Evolutionary conservation across 2,329 filamentous ascomycete genomes (phyloP), one percentile per base, ranked within the genome.

Genomic region (Colletotrichum destructivum): DNA sequence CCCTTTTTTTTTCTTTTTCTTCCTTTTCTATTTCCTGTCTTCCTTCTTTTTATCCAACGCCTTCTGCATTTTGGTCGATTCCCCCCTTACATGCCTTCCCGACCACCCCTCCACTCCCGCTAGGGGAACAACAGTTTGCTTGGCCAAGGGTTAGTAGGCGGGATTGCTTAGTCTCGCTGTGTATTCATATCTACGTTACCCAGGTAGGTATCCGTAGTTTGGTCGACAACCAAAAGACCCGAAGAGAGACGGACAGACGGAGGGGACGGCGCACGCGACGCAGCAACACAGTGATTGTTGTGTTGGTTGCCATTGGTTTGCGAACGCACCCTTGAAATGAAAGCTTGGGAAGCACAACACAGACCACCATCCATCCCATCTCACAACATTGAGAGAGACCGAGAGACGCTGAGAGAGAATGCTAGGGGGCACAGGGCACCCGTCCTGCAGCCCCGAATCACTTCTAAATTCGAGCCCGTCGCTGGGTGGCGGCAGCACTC

Each of bases 321-420:
- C 31, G 21, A 26, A 31, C 8, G 35, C 60, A 40, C 38, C 59
- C 44, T 31, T 51, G 44, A n/a, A 51, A 51, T 51, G 46, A n/a
- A 51, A 40, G 26, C 26, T 18, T 62, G 26, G 35, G 46, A n/a
- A 16, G 46, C 44, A 38, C 59, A 51, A 51, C 59, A 66, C 64
- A 38, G 64, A 66, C 64, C 64, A 66, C 64, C 64, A 66, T 40
- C 44, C 64, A 47, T 61, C 35, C 55, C 64, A 31, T 31, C 31
- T 31, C 31, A 31, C 31, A 8, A 31, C 7, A 31, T 31, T 31
- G 31, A 7, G 31, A 9, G 31, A 31, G 31, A 31, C 31, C 31
- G 31, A 31, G 31, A 31, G 31, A 7, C 31, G 4, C 31, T 31
- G 31, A 31, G 18, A 47, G 31, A 60, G 59, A 26, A 31, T 31